Evolutionary conservation across 805 yeast genomes (phyloP).

Genomic region (Cyberlindnera veronae): DNA sequence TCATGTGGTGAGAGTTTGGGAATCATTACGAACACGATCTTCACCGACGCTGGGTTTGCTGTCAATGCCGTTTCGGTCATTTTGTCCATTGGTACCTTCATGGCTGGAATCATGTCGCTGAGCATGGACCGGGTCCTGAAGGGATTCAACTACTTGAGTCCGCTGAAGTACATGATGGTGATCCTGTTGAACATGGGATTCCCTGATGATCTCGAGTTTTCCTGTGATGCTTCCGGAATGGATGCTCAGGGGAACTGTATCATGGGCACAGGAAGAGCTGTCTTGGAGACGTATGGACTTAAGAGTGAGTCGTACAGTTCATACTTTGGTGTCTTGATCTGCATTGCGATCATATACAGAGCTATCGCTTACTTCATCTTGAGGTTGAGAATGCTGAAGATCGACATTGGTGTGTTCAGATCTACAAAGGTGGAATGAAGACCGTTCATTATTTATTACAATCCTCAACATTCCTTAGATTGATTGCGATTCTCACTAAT

Average conservation of each 20-base stretch:
- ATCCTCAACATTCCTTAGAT: too few species aligned
- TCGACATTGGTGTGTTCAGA: slow-evolving; percentile 18
- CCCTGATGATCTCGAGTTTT: slow-evolving; percentile 39
- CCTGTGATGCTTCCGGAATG: slow-evolving; percentile 37
- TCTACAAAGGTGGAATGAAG: slow-evolving; percentile 4
- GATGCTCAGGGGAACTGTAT: slow-evolving; percentile 44
- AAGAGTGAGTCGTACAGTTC: slow-evolving; percentile 30
- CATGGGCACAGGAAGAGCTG: slow-evolving; percentile 51
- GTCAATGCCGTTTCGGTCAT: slow-evolving; percentile 66
- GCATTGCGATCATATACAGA: slow-evolving; percentile 41
- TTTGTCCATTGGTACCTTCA: slow-evolving; percentile 67
- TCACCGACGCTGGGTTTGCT: slow-evolving; percentile 76
- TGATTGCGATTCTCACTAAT: too few species aligned
- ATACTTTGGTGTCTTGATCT: slow-evolving; percentile 37
- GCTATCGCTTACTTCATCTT: slow-evolving; percentile 32
- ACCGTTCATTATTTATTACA: too few species aligned
- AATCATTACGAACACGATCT: slow-evolving; percentile 69
- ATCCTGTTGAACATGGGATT: slow-evolving; percentile 55
- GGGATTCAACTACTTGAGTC: slow-evolving; percentile 74
- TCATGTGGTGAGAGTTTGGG: slow-evolving; percentile 86
- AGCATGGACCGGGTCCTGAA: slow-evolving; percentile 66
- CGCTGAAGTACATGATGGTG: slow-evolving; percentile 66
- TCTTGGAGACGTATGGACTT: slow-evolving; percentile 45
- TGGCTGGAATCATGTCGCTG: slow-evolving; percentile 83
- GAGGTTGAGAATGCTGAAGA: slow-evolving; percentile 20